Evolutionary conservation across 225 moss, liverwort and hornwort genomes (phyloP), one percentile per base, ranked within the genome.

Genomic region (Pseudoscleropodium purum): DNA sequence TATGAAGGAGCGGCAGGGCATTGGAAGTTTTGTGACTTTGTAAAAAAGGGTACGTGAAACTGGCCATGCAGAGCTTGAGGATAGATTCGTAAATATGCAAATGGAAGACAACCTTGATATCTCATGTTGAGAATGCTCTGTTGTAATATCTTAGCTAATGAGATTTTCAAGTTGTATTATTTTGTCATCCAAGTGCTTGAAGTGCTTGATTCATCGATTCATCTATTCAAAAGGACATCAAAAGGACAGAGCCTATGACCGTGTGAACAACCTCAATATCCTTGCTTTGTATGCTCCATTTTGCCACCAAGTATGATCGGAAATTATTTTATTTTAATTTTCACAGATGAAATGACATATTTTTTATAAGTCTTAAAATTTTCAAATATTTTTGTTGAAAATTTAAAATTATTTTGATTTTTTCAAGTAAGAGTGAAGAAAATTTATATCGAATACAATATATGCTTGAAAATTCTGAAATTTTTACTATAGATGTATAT

Each of bases 1-100:
- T 96, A 60, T 98, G 91, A 96, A 81, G 87, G 34, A 68, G 80
- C 79, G 57, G 41, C 34, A 33, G 65, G 61, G 47, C 70, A 64
- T 88, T 84, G 59, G 54, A 75, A 75, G 72, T 78, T 86, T 88
- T 63, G 76, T 87, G 81, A 64, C 63, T 86, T 60, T 83, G 79
- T 82, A 79, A 81, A 37, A 43, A 66, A 66, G 80, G 79, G 30
- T 56, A 45, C 43, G 45, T 67, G 61, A 83, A 79, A 86, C 52
- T 86, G 84, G 30, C 66, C 51, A 84, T 81, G 89, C 75, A 84
- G 86, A 83, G 47, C 66, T 79, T 24, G 74, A 86, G 77, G 61
- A 72, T 86, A 72, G 70, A 72, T 87, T 68, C 41, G n/a, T 87
- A 82, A 64, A 78, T 82, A 77, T 87, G 85, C 77, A 81, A 61